Percentiles rank a stretch among this genome's conserved stretches.
Evolutionary conservation across 1,284 basidiomycete species (phyloP).

Genomic region (Pyrrhoderma lamaoense): DNA sequence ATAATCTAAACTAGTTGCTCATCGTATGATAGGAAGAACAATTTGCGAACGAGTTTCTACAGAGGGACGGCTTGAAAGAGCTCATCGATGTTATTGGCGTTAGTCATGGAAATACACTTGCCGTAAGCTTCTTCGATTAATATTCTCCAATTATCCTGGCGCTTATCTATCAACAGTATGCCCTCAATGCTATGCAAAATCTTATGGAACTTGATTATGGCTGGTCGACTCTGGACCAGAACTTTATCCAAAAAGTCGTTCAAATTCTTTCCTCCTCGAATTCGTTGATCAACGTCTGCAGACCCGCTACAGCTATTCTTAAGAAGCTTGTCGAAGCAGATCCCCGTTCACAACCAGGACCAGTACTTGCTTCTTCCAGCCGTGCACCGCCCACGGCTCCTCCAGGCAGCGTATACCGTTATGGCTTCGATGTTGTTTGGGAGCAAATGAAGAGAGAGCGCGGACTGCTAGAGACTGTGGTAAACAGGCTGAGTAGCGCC

Average conservation of each 20-base stretch:
- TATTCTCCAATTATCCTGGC: background rate
- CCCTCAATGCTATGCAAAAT: conserved; percentile 78
- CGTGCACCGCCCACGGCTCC: conserved; percentile 41
- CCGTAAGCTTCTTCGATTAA: conserved; percentile 39
- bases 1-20: background rate
- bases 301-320: conserved; percentile 93
- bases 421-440: conserved; percentile 80
- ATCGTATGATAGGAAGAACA: conserved; percentile 64
- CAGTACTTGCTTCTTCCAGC: conserved; percentile 54
- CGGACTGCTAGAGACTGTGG: conserved; percentile 66
- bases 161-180: conserved; percentile 50
- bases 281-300: conserved; percentile 86
- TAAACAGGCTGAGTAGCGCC: conserved; percentile 70
- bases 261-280: conserved; percentile 71
- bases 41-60: conserved; percentile 82
- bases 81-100: conserved; percentile 68
- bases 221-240: conserved; percentile 64
- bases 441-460: conserved; percentile 68
- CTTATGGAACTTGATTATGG: conserved; percentile 80
- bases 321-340: conserved; percentile 83
- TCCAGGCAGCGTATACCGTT: conserved; percentile 65
- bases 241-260: conserved; percentile 75
- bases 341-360: conserved; percentile 54
- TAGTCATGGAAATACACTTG: conserved; percentile 78
- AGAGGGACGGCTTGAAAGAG: conserved; percentile 66